phyloP scores from a whole-genome alignment of 83 land plant species.

The Thuja plicata region DNA sequence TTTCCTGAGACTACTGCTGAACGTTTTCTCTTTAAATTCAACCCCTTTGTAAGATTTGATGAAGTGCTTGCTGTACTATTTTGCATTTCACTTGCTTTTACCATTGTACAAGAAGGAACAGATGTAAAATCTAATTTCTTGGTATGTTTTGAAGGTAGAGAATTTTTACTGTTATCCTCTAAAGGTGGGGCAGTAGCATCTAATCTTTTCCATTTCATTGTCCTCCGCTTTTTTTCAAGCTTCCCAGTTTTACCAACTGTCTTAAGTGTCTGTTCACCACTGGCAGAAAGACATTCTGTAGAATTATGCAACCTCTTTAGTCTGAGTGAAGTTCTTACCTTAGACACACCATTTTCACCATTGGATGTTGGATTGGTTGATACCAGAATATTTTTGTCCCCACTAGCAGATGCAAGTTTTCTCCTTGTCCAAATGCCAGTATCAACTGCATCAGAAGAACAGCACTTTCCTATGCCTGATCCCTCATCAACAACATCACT shows the following conservation, averaged over 20 bases:
- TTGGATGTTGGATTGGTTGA: constrained; percentile 31
- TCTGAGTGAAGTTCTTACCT: constrained; percentile 15
- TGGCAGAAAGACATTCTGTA: neutral
- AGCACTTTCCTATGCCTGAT: constrained; percentile 64
- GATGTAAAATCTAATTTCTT: neutral
- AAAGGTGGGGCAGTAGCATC: constrained; percentile 17
- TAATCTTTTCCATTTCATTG: constrained; percentile 42
- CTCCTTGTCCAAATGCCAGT: constrained; percentile 28
- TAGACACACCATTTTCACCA: constrained; percentile 23
- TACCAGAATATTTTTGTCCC: constrained; percentile 14
- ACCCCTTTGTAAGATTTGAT: constrained; percentile 8
- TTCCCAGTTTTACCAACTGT: constrained; percentile 14
- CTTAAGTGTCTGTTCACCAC: neutral
- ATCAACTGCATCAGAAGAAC: constrained; percentile 60
- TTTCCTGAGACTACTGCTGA: neutral
- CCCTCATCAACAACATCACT: constrained; percentile 66
- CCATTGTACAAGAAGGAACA: neutral
- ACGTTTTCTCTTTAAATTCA: constrained; percentile 9
- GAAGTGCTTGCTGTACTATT: neutral
- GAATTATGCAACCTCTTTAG: constrained; percentile 18
- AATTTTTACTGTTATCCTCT: constrained; percentile 9
- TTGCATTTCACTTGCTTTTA: neutral
- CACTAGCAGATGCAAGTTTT: constrained; percentile 13
- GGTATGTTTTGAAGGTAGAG: neutral
- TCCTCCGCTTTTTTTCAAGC: constrained; percentile 31